phyloP scores from a whole-genome alignment of 345 rosid species.

The Microthlaspi erraticum region DNA sequence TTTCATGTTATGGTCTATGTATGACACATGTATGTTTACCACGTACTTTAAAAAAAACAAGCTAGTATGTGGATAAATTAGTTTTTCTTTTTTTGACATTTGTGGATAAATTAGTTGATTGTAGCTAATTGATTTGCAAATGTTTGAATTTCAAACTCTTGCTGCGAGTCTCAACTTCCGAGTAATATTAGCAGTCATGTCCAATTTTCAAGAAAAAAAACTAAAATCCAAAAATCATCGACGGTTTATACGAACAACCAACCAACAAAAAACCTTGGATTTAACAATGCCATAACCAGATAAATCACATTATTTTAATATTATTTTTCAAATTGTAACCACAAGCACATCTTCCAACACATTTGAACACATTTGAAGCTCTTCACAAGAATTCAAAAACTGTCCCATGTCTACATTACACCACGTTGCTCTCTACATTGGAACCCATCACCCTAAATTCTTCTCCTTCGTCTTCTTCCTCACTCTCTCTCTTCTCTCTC shows the following conservation, averaged over 20 bases:
- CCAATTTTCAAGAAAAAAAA: slow-evolving; percentile 22
- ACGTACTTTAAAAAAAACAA: too few relatives aligned
- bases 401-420: slow-evolving; percentile 32
- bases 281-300: slow-evolving; percentile 21
- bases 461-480: slow-evolving; percentile 40
- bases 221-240: slow-evolving; percentile 30
- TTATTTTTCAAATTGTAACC: slow-evolving; percentile 15
- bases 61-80: too few relatives aligned
- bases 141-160: slow-evolving; percentile 11
- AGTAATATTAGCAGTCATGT: slow-evolving; percentile 12
- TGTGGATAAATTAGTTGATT: too few relatives aligned
- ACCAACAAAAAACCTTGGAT: slow-evolving; percentile 32
- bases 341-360: slow-evolving; percentile 27
- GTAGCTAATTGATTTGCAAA: too few relatives aligned
- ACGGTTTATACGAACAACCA: slow-evolving; percentile 11
- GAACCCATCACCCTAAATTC: slow-evolving; percentile 24
- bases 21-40: too few relatives aligned
- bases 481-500: slow-evolving; percentile 18
- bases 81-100: too few relatives aligned
- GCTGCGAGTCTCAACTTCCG: slow-evolving; percentile 6
- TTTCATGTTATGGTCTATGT: too few relatives aligned
- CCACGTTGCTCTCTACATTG: slow-evolving; percentile 27
- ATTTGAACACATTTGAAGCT: slow-evolving; percentile 26
- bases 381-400: slow-evolving; percentile 38
- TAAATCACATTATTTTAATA: background rate